Base-by-base conservation (phyloP, 2,329 filamentous ascomycete species). In the Microascus cirrosus region DNA sequence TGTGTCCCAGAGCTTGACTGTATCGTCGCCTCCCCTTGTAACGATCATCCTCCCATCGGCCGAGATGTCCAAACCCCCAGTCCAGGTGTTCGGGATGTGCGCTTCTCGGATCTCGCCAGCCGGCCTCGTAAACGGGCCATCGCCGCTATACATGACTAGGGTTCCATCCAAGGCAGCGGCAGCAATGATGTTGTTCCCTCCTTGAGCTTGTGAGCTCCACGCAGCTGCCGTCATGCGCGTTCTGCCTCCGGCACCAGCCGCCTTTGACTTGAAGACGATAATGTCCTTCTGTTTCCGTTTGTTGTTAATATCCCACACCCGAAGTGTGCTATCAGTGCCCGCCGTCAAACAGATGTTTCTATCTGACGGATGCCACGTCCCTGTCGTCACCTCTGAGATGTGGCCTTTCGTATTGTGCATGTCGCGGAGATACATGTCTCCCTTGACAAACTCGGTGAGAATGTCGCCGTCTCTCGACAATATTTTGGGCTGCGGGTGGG, bases 401-500 rank as follows among this genome's bases (percentile, higher is more conserved):
- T 99, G 94, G 1, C 94, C 94, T 69, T 96, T 97, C 4, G 94
- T 99, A 69, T 97, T 92, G 72, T 96, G 84, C 87, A 97, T 95
- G 70, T 99, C 94, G 58, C 93, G 83, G 63, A 99, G 74, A 66
- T 99, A 99, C 92, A 97, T 97, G 69, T 99, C 94, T 53, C 94
- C 94, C 73, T 99, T 99, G 64, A 91, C 87, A 63, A 96, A 97
- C 67, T 96, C 91, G 1, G 87, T 86, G 54, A 95, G 65, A 8
- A 88, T 79, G 52, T 95, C 90, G 45, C 94, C 94, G 73, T 99
- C 93, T 66, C 94, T 85, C 65, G 84, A 89, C 69, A 97, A 79
- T 25, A 99, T 85, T 70, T 91, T 92, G 13, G 93, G 90, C 70
- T 97, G 93, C 1, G 93, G 86, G 48, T 93, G 89, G 7, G 93